Base-by-base conservation (phyloP, 2,329 filamentous ascomycete genomes). In the Colletotrichum sp. region DNA sequence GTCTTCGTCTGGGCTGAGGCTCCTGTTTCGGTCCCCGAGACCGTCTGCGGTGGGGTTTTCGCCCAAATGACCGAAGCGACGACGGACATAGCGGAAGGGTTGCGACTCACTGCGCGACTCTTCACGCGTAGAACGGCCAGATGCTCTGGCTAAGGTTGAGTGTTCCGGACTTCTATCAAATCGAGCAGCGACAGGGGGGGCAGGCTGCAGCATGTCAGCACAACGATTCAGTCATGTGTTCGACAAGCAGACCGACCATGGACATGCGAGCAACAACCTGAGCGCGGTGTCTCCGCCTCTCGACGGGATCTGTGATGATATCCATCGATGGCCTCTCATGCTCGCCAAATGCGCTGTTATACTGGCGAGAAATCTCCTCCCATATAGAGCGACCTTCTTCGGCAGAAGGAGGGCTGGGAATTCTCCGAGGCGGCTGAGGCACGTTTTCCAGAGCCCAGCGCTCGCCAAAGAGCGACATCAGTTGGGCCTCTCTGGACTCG, bases 21-120 rank as follows among this genome's bases (percentile, higher is more conserved):
- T 98, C 79, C 95, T 92, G 78, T 95, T 92, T 75, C 96, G 94
- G 84, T 98, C 95, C 49, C 95, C 96, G 18, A 98, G 90, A 6
- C 95, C 95, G 83, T 98, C 93, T 2, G 94, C 76, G 64, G 59
- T 70, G 24, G 73, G 24, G 7, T 39, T 32, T 18, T 76, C 73
- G 7, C 21, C 71, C n/a, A 62, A 15, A 30, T 73, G 71, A 21
- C 70, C 74, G 39, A 34, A 44, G 63, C 16, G 30, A 60, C 49
- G 30, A 21, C 36, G 66, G 21, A 26, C 69, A 49, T 57, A 26
- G 18, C 36, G 57, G 10, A 52, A 39, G 5, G 34, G 32, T 28
- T 57, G 34, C 34, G 52, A 57, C 12, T n/a, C 30, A n/a, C 30
- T 9, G 13, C 39, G 63, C 32, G 69, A 26, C 13, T 63, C 69